Base-by-base conservation (phyloP, 495 filamentous ascomycete genomes). In the Aspergillus homomorphus region DNA sequence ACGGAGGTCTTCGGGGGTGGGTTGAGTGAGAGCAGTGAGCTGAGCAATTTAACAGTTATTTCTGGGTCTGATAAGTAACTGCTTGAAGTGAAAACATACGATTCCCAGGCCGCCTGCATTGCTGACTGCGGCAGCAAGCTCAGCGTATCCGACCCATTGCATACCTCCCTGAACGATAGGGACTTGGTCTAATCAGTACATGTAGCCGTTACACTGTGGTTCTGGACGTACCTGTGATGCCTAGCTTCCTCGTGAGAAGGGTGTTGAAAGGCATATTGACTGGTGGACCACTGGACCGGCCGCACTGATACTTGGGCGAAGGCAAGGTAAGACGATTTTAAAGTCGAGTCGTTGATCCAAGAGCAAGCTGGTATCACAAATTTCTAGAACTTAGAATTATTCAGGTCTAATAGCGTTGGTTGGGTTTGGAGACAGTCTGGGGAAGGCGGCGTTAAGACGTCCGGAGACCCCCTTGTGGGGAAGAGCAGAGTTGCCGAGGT, bases 131-230 rank as follows among this genome's bases (percentile, higher is more conserved):
- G 89, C 84, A 56, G 92, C 93, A 68, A 98, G 82, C 74, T 96
- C 93, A 48, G 93, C 93, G 70, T 91, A 92, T 66, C 89, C 89
- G 49, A 79, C 85, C 86, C 86, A 90, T 84, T 96, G 92, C 91
- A 96, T 97, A 56, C 94, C 94, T 70, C 94, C 94, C 80, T 98
- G 94, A 46, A 98, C 90, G n/a, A 98, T 81, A 57, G 94, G 94
- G 62, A 97, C 91, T 94, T 63, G 16, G 59, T 23, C 26, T 23
- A n/a, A 12, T 12, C 44, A 41, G 14, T 0, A 41, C 9, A 16
- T 41, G 33, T 1, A 4, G 2, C 45, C 12, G 49, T 15, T 15
- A 42, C 19, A 16, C 15, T 14, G 12, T 38, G 19, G 6, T 12
- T 1, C 18, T n/a, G 5, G n/a, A 46, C 21, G 10, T 82, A 91